phyloP scores from a whole-genome alignment of 2,329 filamentous ascomycete species.

The Arachnopeziza araneosa region DNA sequence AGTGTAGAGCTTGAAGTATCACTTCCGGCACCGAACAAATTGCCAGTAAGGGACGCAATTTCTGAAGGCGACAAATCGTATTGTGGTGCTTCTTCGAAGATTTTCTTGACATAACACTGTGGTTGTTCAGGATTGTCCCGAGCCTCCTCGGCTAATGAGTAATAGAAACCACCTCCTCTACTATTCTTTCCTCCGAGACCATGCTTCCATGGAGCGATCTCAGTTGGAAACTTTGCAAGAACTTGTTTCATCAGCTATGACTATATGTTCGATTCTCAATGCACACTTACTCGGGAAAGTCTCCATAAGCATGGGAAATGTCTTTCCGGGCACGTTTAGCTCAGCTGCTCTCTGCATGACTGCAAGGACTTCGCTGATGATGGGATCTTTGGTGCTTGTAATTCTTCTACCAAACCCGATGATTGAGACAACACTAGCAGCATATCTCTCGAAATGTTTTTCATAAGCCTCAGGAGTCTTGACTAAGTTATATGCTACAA shows the following conservation, averaged over 20 bases:
- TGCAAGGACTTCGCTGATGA: constrained; percentile 19
- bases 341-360: constrained; percentile 22
- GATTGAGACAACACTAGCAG: constrained; percentile 21
- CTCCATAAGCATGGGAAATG: constrained; percentile 22
- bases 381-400: constrained; percentile 14
- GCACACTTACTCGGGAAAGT: constrained; percentile 19
- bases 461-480: constrained; percentile 16
- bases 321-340: constrained; percentile 21
- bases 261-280: not conserved
- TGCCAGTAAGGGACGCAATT: constrained; percentile 28
- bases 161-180: constrained; percentile 18
- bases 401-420: constrained; percentile 22
- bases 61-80: constrained; percentile 15
- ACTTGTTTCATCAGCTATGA: constrained; percentile 5
- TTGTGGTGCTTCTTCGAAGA: constrained; percentile 20
- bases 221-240: constrained; percentile 18
- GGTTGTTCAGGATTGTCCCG: constrained; percentile 16
- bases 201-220: constrained; percentile 21
- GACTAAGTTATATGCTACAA: constrained; percentile 18
- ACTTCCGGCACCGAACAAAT: constrained; percentile 37
- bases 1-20: constrained; percentile 34
- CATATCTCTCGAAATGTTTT: constrained; percentile 20
- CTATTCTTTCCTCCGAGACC: constrained; percentile 13
- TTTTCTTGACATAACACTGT: constrained; percentile 18
- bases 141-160: constrained; percentile 19